Evolutionary conservation across 805 yeast genomes (phyloP).

Genomic region (Wickerhamiella sergipiensis): DNA sequence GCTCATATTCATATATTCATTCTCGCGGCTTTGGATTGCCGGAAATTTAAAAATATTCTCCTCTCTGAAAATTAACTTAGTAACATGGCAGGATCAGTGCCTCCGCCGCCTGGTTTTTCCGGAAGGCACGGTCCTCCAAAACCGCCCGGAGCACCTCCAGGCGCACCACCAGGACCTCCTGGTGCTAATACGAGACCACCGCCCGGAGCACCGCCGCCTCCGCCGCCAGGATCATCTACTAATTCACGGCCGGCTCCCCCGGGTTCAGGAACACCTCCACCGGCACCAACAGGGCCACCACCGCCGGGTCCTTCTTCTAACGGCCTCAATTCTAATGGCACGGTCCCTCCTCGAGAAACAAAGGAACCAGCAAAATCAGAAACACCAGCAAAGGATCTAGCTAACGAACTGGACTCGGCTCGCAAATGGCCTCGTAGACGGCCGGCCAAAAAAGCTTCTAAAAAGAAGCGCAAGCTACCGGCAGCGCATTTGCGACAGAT

Average conservation of each 20-base stretch:
- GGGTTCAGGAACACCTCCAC: conserved; percentile 22
- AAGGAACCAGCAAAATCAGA: no score
- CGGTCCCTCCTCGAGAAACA: no score
- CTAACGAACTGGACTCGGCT: no score
- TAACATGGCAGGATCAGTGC: neutral
- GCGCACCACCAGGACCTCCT: neutral
- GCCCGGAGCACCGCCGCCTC: neutral
- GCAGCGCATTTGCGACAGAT: conserved; percentile 85
- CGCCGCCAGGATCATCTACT: neutral
- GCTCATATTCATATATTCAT: no score
- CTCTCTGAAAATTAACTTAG: neutral
- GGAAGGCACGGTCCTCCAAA: neutral
- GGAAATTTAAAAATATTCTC: no score
- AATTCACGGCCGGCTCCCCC: neutral
- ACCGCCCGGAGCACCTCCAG: neutral
- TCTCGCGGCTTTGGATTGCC: no score
- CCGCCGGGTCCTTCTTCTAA: conserved; percentile 12
- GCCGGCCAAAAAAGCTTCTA: neutral
- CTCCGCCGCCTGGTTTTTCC: neutral
- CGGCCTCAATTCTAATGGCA: no score
- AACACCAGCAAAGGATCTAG: no score
- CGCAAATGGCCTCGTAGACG: neutral
- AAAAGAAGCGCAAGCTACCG: conserved; percentile 37
- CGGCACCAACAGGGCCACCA: conserved; percentile 21
- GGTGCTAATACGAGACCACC: neutral